Conservation (phyloP, 2,329 filamentous ascomycete genomes). For the Ambrosiella beaveri region DNA sequence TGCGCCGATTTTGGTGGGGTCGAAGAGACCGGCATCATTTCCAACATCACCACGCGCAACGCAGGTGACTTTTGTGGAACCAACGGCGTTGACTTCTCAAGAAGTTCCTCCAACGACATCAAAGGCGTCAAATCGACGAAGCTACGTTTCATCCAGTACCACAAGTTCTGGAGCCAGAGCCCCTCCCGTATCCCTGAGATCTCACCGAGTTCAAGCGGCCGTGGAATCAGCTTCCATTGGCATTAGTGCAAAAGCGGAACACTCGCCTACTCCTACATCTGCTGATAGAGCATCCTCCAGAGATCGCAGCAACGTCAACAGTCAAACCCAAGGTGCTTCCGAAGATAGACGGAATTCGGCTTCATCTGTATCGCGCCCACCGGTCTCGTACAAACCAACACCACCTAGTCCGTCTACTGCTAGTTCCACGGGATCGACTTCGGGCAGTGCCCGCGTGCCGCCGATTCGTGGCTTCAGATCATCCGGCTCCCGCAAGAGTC, state of each 20-base stretch:
- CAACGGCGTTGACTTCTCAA: neutral
- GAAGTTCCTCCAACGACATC: neutral
- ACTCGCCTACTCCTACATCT: constrained; percentile 19
- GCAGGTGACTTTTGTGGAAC: constrained; percentile 12
- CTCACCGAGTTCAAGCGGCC: constrained; percentile 9
- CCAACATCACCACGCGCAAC: constrained; percentile 17
- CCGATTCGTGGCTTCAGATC: constrained; percentile 40
- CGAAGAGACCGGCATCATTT: constrained; percentile 24
- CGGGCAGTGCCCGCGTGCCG: constrained; percentile 24
- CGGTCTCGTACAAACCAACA: constrained; percentile 16
- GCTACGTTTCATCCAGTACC: constrained; percentile 8
- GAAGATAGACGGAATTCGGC: constrained; percentile 28
- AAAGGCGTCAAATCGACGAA: constrained; percentile 10
- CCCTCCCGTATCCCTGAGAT: constrained; percentile 7
- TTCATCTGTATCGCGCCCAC: constrained; percentile 19
- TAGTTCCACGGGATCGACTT: constrained; percentile 16
- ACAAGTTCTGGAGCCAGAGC: constrained; percentile 7
- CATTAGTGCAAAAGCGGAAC: constrained; percentile 5
- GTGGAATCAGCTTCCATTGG: constrained; percentile 3
- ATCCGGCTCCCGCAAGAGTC: constrained; percentile 38
- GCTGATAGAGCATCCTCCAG: constrained; percentile 1
- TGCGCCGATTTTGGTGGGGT: constrained; percentile 8
- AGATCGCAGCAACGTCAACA: neutral
- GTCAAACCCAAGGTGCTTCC: constrained; percentile 17
- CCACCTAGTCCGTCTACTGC: constrained; percentile 15